Base-by-base conservation (phyloP, 805 yeast species). In the Yarrowia alimentaria region DNA sequence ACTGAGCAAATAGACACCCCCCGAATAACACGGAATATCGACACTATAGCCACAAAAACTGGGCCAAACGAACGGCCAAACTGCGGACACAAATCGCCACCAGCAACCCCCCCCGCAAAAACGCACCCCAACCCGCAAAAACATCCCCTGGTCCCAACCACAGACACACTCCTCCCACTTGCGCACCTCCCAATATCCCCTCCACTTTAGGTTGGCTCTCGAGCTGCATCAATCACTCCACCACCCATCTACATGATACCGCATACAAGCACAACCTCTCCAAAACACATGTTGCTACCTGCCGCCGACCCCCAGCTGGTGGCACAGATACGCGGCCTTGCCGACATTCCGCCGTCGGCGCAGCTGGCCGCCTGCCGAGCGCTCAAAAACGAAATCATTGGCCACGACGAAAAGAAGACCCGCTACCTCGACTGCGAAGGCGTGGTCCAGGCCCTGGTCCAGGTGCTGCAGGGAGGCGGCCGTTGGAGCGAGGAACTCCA, bases 321-420 rank as follows among this genome's bases (percentile, higher is more conserved):
- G 10, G 30, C 26, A 22, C 35, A 43, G 12, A 43, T 43, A 30
- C 13, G 37, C 35, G 21, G 16, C 22, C 30, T 43, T 16, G 13
- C 16, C 17, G 33, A 35, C 25, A 47, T 48, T 20, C 11, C 31
- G 3, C 34, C 37, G n/a, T 37, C 29, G 7, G 53, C 33, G 16
- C 61, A 54, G 51, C 26, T 59, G 14, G 26, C 26, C 6, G 61
- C 58, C 11, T 53, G 66, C 18, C 43, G 58, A 30, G 38, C 51
- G 8, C 54, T 65, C 29, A 65, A 65, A 40, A 63, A 64, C 53
- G 48, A 57, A 12, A 54, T 66, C 22, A 65, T 65, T 29, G 69
- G 69, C 19, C 69, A 65, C 43, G 56, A 58, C 22, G 68, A 63
- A 26, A 58, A 60, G 43, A 65, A 65, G 52, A 55, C 55, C 16